Evolutionary conservation across 1,284 basidiomycete species (phyloP), one percentile per base, ranked within the genome.

Genomic region (Peniophora sp.): DNA sequence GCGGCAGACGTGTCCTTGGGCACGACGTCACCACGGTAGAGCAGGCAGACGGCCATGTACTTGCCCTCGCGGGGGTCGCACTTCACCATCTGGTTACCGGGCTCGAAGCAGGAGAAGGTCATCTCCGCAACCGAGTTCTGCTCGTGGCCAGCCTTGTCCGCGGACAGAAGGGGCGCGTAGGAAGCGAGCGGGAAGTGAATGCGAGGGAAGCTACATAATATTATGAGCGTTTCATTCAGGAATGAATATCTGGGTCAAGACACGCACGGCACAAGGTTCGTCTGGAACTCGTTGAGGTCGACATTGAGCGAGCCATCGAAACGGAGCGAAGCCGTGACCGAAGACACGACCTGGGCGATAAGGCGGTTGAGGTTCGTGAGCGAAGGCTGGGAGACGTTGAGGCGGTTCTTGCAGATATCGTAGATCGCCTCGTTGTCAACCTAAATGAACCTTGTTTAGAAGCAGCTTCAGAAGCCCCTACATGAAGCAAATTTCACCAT

Each of bases 221-320:
- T 32, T 32, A n/a, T n/a, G 5, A 32, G 27, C 27, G 27, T 6
- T 12, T 5, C n/a, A 36, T 47, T 11, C 22, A 44, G 34, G 35
- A 47, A 48, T 19, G 49, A 32, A 48, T 39, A 23, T 25, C 27
- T 45, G 45, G 14, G 22, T 44, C 16, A 35, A 14, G 20, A 41
- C 10, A 78, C 88, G 70, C 61, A 90, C 83, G 92, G 95, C 52
- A 97, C 95, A 68, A 97, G 74, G 74, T 97, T 97, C 57, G 94
- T 97, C 77, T 98, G 96, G 83, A 99, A 98, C 75, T 99, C 95
- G 72, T 92, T 94, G 61, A 99, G 70, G 71, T 99, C 96, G 63
- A 98, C 96, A 70, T 99, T 98, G 65, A 98, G 80, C 56, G 94
- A 97, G 46, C 96, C 96, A 64, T 97, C 95, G 71, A 99, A 99